These are phyloP conservation scores for Taphrina confusa DNA, from an alignment of 1,139 yeast species.

Conservation along the genomic window DNA sequence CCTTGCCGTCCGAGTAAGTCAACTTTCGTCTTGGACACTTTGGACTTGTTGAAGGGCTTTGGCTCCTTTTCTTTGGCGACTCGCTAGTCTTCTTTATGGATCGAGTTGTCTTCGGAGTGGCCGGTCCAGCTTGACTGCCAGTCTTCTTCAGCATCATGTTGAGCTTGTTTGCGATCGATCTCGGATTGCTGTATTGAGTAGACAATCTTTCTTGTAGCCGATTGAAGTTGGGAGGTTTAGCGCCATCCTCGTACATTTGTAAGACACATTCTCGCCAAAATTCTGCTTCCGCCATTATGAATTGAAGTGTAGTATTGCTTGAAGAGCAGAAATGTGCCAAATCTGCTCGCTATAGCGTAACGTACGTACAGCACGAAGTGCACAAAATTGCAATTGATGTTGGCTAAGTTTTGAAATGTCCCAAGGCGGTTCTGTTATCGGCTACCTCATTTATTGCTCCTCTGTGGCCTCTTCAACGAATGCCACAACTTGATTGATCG, in stretches of 20 bases:
- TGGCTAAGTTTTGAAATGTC: no score
- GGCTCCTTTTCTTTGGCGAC: neutral
- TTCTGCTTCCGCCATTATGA: neutral
- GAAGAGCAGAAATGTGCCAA: no score
- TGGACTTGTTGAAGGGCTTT: neutral
- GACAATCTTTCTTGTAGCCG: constrained; percentile 8
- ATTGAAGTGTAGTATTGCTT: no score
- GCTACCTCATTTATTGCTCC: neutral
- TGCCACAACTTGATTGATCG: constrained; percentile 2
- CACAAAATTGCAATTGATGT: no score
- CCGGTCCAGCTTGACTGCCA: neutral
- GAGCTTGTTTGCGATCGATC: neutral
- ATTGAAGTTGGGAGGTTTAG: neutral
- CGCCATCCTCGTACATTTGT: constrained; percentile 3
- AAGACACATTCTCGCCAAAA: neutral
- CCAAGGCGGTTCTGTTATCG: no score
- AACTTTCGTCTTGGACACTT: neutral
- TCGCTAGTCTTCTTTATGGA: neutral
- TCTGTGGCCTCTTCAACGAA: constrained; percentile 29
- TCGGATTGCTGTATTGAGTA: neutral
- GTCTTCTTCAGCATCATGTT: neutral
- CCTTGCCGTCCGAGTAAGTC: no score
- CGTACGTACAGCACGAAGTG: no score
- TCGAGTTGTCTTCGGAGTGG: neutral
- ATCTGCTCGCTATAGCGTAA: no score